Conservation (phyloP, 2,329 filamentous ascomycete genomes). For the Alternaria ethzedia region DNA sequence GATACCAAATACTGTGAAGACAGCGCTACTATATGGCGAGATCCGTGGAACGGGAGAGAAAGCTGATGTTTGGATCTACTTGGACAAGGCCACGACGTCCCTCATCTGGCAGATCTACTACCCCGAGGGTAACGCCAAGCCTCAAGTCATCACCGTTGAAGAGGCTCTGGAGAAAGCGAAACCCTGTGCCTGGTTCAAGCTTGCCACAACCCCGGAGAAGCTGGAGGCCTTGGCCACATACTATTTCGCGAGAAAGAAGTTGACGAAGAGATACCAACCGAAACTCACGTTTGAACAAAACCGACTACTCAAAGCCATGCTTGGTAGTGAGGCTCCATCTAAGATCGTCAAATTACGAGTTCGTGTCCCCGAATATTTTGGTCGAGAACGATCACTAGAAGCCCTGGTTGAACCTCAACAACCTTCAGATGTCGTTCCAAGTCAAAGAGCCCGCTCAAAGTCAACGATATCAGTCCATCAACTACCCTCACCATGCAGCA, state of each 20-base stretch:
- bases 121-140: background rate
- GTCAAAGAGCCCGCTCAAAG: background rate
- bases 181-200: background rate
- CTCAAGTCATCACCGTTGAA: background rate
- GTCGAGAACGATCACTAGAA: background rate
- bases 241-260: background rate
- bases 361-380: background rate
- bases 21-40: background rate
- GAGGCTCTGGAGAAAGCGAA: background rate
- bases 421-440: background rate
- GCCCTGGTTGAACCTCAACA: background rate
- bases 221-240: constrained; percentile 5
- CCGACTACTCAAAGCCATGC: background rate
- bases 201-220: background rate
- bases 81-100: background rate
- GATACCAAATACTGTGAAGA: background rate
- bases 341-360: background rate
- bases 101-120: background rate
- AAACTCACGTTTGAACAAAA: background rate
- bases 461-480: background rate
- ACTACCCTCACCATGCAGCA: background rate
- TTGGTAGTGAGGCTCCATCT: background rate
- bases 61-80: background rate
- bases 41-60: background rate
- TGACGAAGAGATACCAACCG: background rate